Evolutionary conservation across 805 yeast species (phyloP), one percentile per base, ranked within the genome.

Genomic region (Kodamaea kaohsiungensis): DNA sequence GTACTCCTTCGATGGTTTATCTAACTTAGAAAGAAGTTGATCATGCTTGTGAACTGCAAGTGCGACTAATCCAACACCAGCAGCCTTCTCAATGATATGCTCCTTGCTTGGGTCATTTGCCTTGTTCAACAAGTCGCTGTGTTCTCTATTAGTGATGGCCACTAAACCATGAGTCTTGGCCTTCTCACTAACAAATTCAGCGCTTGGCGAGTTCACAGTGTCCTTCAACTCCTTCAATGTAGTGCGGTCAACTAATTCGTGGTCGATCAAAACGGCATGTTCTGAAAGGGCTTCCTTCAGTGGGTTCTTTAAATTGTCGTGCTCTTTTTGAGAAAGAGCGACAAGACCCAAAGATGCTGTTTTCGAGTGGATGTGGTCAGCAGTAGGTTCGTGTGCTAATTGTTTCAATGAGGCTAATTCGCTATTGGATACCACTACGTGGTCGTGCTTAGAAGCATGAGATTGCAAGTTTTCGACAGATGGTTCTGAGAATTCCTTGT

Each of bases 81-180:
- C 54, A 33, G 61, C 59, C 27, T 56, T 54, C 16, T 55, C 54
- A 15, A 48, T 45, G 7, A 59, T 48, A 33, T 56, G 58, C 25
- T 61, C 62, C 35, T 52, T 52, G 39, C 55, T 42, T 17, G 63
- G 63, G 7, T 55, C 51, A 27, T 63, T 60, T 18, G 61, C 61
- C 43, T 54, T 57, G 35, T 38, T 51, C 27, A 50, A 16, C 51
- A 58, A 42, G 15, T 52, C 56, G 17, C 38, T 52, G 40, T 55
- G 54, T 13, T 55, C 58, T 16, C 40, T 50, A 9, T 27, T 49
- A 18, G 53, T 17, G 18, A 57, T 37, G 18, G 56, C 53, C 12
- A 55, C 53, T 5, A 55, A 46, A 16, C 56, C 60, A 19, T 47
- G 55, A 22, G 46, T 27, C 33, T 48, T 38, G n/a, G 60, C 57